These are phyloP conservation scores for Entomophthora muscae DNA, from an alignment of 371 early-diverging fungal genomes.

Conservation along the genomic window DNA sequence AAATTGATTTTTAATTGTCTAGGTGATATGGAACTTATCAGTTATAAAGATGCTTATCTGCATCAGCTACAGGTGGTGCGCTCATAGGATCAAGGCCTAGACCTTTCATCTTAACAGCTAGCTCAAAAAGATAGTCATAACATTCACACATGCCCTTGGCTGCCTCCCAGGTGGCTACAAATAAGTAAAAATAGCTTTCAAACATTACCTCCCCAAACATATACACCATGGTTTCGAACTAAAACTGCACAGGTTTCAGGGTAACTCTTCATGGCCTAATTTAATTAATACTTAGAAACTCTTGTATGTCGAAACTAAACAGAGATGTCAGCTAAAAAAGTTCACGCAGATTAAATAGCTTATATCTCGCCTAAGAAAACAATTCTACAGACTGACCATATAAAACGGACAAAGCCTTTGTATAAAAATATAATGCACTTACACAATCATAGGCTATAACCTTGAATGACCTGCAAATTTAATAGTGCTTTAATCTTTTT, in stretches of 20 bases:
- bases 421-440: neutral
- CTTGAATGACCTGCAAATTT: neutral
- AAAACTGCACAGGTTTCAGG: constrained; percentile 92
- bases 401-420: neutral
- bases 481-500: neutral
- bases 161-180: constrained; percentile 78
- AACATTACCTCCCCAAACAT: constrained; percentile 75
- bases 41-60: constrained; percentile 5
- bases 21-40: too few relatives aligned
- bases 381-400: neutral
- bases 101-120: constrained; percentile 80
- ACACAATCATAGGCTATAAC: too few relatives aligned
- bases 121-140: constrained; percentile 94
- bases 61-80: constrained; percentile 20
- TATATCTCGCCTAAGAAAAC: too few relatives aligned
- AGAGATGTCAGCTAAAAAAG: too few relatives aligned
- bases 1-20: too few relatives aligned
- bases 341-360: too few relatives aligned
- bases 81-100: constrained; percentile 56
- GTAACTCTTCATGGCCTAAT: constrained; percentile 74
- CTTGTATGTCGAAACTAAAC: too few relatives aligned
- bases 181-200: neutral
- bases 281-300: too few relatives aligned
- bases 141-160: constrained; percentile 97
- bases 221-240: constrained; percentile 79